Base-by-base conservation (phyloP, 768 basidiomycete genomes). In the Podaxis sp. region DNA sequence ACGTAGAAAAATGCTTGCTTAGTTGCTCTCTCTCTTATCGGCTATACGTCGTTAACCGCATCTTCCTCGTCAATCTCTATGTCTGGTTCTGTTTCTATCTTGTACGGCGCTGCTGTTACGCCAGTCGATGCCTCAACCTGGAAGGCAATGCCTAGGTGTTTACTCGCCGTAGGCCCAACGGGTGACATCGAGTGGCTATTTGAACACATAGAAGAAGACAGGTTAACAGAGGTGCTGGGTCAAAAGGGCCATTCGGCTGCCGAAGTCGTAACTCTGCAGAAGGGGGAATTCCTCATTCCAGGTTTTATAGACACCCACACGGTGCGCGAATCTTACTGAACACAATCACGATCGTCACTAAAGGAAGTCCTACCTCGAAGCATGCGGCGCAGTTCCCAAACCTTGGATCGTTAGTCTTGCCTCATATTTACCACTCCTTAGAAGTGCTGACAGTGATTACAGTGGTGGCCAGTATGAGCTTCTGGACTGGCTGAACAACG, bases 301-400 rank as follows among this genome's bases (percentile, higher is more conserved):
- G 95, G 95, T 3, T 86, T 96, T 72, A 78, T 96, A 58, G 95
- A 97, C 78, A 96, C 94, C 33, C 94, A 96, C 74, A 92, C 90
- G 37, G 94, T 94, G 70, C 71, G 89, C 72, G 36, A 22, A 46
- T 22, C 53, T 46, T 46, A 19, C 19, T 17, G 43, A 17, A 22
- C 17, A 17, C 57, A 37, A 37, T 51, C 60, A 27, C 59, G 46
- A 7, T 49, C 25, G 12, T 29, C 22, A 60, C 12, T 57, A n/a
- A 57, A 24, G 43, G 40, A 25, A 36, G n/a, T 17, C 11, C 12
- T 36, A 41, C 19, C 36, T 46, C 54, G 43, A 12, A 90, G 89
- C 90, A 93, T 76, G 91, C 91, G 8, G 87, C 91, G 0, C 93
- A 96, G 70, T 82, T 88, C 61, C 88, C 89, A 12, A 91, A 89